Conservation (phyloP, 176 grass and related monocot species). For the Elaeis guineensis region DNA sequence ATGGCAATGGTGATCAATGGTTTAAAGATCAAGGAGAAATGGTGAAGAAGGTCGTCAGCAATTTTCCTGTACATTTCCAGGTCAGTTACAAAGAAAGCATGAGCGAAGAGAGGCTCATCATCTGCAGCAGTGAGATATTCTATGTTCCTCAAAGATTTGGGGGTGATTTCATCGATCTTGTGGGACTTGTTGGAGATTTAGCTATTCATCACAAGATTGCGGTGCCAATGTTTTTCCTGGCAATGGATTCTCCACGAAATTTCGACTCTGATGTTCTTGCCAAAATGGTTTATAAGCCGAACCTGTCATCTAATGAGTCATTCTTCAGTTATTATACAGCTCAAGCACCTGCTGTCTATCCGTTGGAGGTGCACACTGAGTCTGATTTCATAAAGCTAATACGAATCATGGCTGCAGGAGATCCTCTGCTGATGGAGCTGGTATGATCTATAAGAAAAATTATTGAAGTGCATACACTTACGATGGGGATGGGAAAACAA, state of each 20-base stretch:
- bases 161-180: slow-evolving; percentile 87
- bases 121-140: slow-evolving; percentile 78
- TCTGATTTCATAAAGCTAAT: slow-evolving; percentile 89
- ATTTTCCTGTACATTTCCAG: slow-evolving; percentile 95
- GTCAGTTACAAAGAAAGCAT: slow-evolving; percentile 82
- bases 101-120: slow-evolving; percentile 54
- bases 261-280: slow-evolving; percentile 79
- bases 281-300: slow-evolving; percentile 55
- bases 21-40: slow-evolving; percentile 78
- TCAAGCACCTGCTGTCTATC: slow-evolving; percentile 87
- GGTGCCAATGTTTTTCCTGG: slow-evolving; percentile 71
- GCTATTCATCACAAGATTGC: slow-evolving; percentile 91
- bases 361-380: slow-evolving; percentile 81
- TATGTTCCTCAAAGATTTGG: slow-evolving; percentile 67
- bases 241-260: slow-evolving; percentile 81
- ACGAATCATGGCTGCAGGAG: slow-evolving; percentile 63
- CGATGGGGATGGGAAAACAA: no score
- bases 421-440: slow-evolving; percentile 92
- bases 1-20: slow-evolving; percentile 67
- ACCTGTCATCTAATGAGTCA: slow-evolving; percentile 49
- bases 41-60: slow-evolving; percentile 66
- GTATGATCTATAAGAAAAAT: slow-evolving; percentile 33
- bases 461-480: no score
- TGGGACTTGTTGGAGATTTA: slow-evolving; percentile 63
- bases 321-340: slow-evolving; percentile 75